Conservation (phyloP, 371 early-diverging fungal species). For the Sanchytrium tribonematis region DNA sequence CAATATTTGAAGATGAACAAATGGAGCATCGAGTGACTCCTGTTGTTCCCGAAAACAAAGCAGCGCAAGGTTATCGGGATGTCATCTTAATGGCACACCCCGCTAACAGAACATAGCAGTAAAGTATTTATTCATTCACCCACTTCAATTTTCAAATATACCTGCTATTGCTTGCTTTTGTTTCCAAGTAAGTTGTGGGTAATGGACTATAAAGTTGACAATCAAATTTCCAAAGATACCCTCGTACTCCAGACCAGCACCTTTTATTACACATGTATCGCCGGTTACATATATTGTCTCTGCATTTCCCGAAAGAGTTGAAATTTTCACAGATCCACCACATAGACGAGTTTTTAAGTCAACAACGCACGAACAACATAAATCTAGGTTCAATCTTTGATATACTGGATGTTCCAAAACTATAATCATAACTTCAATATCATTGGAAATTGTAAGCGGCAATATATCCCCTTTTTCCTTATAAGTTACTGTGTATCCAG, state of each 20-base stretch:
- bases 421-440: not conserved
- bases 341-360: not conserved
- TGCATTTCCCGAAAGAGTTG: not conserved
- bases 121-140: too few species aligned
- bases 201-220: not conserved
- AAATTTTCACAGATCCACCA: not conserved
- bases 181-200: too few species aligned
- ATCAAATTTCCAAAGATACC: not conserved
- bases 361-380: not conserved
- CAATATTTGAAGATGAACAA: not conserved
- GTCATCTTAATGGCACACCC: not conserved
- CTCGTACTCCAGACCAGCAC: not conserved
- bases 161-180: too few species aligned
- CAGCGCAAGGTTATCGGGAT: not conserved
- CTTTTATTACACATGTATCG: not conserved
- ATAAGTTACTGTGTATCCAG: not conserved
- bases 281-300: not conserved
- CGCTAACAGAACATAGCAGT: not conserved
- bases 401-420: not conserved
- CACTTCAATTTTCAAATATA: too few species aligned
- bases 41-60: not conserved
- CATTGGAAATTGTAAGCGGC: not conserved
- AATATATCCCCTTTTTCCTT: not conserved
- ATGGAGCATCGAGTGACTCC: not conserved
- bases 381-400: not conserved